Conservation (phyloP, 1,284 basidiomycete species). For the Puccinia horiana region DNA sequence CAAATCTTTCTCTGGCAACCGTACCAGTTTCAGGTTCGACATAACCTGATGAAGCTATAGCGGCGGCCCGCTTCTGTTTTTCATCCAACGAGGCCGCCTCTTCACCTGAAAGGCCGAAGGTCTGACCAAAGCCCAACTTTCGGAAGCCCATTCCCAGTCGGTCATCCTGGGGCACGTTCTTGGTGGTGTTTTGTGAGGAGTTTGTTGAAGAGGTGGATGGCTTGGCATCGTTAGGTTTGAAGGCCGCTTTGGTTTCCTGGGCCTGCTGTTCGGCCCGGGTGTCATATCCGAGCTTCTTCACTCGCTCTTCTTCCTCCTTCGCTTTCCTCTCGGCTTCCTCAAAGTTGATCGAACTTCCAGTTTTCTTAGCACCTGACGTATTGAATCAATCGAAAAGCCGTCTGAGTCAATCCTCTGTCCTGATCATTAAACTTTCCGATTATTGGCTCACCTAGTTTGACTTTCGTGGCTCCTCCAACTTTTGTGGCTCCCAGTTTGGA, state of each 20-base stretch:
- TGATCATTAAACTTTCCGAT: neutral
- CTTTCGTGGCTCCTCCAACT: slow-evolving; percentile 62
- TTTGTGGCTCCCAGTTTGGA: slow-evolving; percentile 60
- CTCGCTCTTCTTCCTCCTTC: slow-evolving; percentile 80
- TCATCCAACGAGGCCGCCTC: slow-evolving; percentile 54
- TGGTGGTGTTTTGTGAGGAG: slow-evolving; percentile 55
- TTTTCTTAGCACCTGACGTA: slow-evolving; percentile 69
- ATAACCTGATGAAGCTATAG: slow-evolving; percentile 52
- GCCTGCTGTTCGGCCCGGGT: slow-evolving; percentile 70
- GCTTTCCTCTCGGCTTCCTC: slow-evolving; percentile 86
- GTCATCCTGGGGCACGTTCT: slow-evolving; percentile 64
- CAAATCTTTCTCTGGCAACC: slow-evolving; percentile 86
- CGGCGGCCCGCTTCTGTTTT: slow-evolving; percentile 52
- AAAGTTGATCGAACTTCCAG: slow-evolving; percentile 77
- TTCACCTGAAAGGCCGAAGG: slow-evolving; percentile 58
- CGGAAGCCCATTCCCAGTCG: slow-evolving; percentile 77
- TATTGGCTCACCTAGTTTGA: slow-evolving; percentile 52
- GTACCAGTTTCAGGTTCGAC: slow-evolving; percentile 64
- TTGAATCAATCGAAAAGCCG: neutral
- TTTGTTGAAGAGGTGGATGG: slow-evolving; percentile 55
- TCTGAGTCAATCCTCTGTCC: neutral
- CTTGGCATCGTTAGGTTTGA: slow-evolving; percentile 60
- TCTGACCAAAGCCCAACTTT: slow-evolving; percentile 80
- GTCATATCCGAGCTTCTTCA: slow-evolving; percentile 85
- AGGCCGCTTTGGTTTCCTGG: slow-evolving; percentile 61